Conservation (phyloP, 2,329 filamentous ascomycete species). For the Neopestalotiopsis sp. region DNA sequence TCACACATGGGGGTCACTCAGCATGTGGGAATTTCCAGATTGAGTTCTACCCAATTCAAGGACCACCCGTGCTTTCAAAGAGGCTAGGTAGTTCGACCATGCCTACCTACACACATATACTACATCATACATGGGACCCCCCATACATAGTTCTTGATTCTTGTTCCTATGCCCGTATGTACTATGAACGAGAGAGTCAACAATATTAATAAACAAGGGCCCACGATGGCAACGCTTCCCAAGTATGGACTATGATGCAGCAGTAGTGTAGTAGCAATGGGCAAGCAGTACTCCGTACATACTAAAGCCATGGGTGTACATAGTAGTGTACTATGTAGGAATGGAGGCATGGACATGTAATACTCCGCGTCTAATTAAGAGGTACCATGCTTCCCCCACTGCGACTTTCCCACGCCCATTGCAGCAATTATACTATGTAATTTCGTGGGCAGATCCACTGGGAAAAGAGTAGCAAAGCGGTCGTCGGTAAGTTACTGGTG, state of each 20-base stretch:
- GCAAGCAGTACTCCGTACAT: neutral
- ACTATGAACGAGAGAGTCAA: neutral
- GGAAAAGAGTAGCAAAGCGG: neutral
- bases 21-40: neutral
- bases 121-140: neutral
- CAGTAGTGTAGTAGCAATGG: neutral
- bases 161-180: neutral
- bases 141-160: neutral
- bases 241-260: neutral
- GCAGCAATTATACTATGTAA: constrained; percentile 15
- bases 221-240: neutral
- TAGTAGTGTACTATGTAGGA: neutral
- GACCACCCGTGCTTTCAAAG: neutral
- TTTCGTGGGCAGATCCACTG: constrained; percentile 6
- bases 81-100: neutral
- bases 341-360: neutral
- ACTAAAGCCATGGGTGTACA: neutral
- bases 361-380: neutral
- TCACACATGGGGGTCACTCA: neutral
- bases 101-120: neutral
- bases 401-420: neutral
- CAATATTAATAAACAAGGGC: neutral
- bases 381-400: constrained; percentile 3
- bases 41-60: neutral
- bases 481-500: constrained; percentile 13